A percentile compares a stretch with the other conserved stretches of the same genome.
phyloP scores from a whole-genome alignment of 2,329 filamentous ascomycete species.

The Fusarium sp. region DNA sequence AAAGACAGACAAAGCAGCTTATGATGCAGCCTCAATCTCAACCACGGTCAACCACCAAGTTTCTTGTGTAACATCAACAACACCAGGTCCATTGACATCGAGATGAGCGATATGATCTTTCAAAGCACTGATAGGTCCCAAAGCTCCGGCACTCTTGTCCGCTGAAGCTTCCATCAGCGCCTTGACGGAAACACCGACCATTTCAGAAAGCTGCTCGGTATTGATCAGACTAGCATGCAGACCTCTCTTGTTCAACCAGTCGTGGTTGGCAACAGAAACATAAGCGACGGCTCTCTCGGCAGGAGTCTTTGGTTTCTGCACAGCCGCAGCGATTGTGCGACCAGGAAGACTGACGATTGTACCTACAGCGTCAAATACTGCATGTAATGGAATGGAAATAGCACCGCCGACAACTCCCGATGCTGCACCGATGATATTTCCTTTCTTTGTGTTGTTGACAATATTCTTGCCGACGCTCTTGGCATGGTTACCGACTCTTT shows the following conservation, averaged over 20 bases:
- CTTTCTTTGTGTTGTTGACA: slow-evolving; percentile 52
- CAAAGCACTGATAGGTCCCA: slow-evolving; percentile 44
- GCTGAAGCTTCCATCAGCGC: slow-evolving; percentile 57
- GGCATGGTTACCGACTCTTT: slow-evolving; percentile 53
- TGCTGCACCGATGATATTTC: slow-evolving; percentile 57
- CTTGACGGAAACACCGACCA: slow-evolving; percentile 50
- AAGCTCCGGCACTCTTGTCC: slow-evolving; percentile 25
- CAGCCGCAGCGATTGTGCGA: slow-evolving; percentile 50
- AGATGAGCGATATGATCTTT: slow-evolving; percentile 49
- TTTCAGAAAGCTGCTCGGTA: slow-evolving; percentile 48
- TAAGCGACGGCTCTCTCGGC: slow-evolving; percentile 58
- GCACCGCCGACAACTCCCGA: slow-evolving; percentile 53
- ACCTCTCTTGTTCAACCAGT: slow-evolving; percentile 58
- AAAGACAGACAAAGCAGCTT: not conserved
- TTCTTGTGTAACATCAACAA: slow-evolving; percentile 44
- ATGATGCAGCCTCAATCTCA: slow-evolving; percentile 7
- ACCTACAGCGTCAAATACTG: slow-evolving; percentile 54
- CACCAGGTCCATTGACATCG: slow-evolving; percentile 44
- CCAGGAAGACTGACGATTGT: slow-evolving; percentile 53
- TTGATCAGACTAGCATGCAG: slow-evolving; percentile 55
- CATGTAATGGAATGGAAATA: slow-evolving; percentile 55
- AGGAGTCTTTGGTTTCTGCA: slow-evolving; percentile 56
- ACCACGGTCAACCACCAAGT: slow-evolving; percentile 56
- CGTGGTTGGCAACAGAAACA: slow-evolving; percentile 55
- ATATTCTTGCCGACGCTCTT: slow-evolving; percentile 55